Percentiles rank a stretch among this genome's conserved stretches.
Evolutionary conservation across 225 moss, liverwort and hornwort species (phyloP).

Genomic region (Ulota crispa): DNA sequence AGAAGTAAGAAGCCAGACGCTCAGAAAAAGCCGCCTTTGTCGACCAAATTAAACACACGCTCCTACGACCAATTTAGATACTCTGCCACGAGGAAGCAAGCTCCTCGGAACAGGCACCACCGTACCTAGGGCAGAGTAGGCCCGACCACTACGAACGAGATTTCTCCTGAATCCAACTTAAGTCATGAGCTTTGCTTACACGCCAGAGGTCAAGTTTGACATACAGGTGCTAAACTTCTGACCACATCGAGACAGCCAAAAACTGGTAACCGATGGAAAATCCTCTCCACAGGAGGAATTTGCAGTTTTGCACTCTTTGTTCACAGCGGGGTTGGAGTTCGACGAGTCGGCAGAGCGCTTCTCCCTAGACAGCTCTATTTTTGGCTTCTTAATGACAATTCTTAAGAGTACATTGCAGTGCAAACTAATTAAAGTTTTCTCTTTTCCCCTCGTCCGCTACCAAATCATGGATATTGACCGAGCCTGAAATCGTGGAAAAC

Average conservation of each 20-base stretch:
- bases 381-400: neutral
- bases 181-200: neutral
- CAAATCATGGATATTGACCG: neutral
- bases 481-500: neutral
- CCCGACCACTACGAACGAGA: neutral
- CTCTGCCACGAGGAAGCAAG: neutral
- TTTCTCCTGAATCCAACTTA: constrained; percentile 17
- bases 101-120: neutral
- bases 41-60: neutral
- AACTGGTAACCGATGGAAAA: neutral
- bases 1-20: neutral
- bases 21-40: neutral
- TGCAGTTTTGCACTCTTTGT: neutral
- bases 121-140: neutral
- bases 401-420: neutral
- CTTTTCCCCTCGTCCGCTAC: neutral
- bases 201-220: neutral
- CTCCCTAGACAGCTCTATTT: neutral
- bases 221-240: neutral
- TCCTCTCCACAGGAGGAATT: constrained; percentile 1
- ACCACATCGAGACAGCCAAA: neutral
- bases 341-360: constrained; percentile 1
- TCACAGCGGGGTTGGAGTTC: constrained; percentile 1
- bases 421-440: neutral
- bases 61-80: neutral